phyloP scores from a whole-genome alignment of 2,329 filamentous ascomycete species.

The Clarireedia sp. region DNA sequence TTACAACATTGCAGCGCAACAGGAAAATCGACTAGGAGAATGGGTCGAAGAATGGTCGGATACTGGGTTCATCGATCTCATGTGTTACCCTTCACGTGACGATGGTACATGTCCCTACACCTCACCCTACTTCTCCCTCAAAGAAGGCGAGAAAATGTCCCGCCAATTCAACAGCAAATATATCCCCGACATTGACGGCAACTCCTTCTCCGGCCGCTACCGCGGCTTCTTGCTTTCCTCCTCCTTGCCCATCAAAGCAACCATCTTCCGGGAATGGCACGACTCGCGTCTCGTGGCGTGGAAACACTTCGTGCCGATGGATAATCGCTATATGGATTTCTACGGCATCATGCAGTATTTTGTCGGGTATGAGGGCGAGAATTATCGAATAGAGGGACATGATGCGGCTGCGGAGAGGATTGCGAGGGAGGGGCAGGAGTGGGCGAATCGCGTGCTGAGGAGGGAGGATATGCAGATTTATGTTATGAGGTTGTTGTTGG shows the following conservation, averaged over 20 bases:
- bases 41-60: conserved; percentile 29
- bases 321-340: conserved; percentile 64
- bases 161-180: conserved; percentile 58
- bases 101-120: conserved; percentile 40
- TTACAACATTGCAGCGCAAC: conserved; percentile 37
- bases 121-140: conserved; percentile 35
- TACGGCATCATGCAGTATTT: conserved; percentile 72
- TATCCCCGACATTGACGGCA: conserved; percentile 71
- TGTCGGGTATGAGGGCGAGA: conserved; percentile 48
- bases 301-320: conserved; percentile 79
- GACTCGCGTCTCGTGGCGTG: conserved; percentile 66
- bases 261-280: conserved; percentile 75
- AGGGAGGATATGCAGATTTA: conserved; percentile 61
- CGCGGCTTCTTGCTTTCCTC: conserved; percentile 62
- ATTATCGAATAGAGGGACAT: conserved; percentile 25
- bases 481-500: conserved; percentile 56
- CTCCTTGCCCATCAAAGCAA: conserved; percentile 67
- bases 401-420: conserved; percentile 55
- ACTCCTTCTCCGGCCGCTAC: conserved; percentile 62
- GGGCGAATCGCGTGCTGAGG: conserved; percentile 64
- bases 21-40: conserved; percentile 36
- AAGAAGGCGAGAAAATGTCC: conserved; percentile 41
- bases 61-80: conserved; percentile 33
- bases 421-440: conserved; percentile 58
- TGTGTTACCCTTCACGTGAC: conserved; percentile 36